Percentiles rank a stretch among this genome's conserved stretches.
These are phyloP conservation scores for Immersiporthe knoxdaviesiana DNA, from an alignment of 2,329 filamentous ascomycete species.

Conservation along the genomic window DNA sequence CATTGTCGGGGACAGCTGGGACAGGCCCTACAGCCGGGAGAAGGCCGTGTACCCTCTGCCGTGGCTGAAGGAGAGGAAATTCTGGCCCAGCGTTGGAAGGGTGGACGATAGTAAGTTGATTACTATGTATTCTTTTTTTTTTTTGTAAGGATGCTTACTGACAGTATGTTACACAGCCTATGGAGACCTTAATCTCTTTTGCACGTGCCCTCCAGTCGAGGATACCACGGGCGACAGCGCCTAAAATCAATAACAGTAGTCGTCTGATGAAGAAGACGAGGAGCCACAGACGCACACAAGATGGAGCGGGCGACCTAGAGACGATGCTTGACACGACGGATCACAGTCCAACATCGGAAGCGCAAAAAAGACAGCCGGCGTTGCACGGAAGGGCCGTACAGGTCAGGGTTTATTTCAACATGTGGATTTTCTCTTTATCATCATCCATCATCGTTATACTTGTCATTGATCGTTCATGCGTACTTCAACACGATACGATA, in stretches of 20 bases:
- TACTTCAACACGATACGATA: constrained; percentile 19
- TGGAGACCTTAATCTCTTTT: constrained; percentile 91
- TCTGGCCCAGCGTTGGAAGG: constrained; percentile 88
- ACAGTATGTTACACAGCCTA: constrained; percentile 65
- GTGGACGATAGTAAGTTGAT: constrained; percentile 78
- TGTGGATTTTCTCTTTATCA: not conserved
- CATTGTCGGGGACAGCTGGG: constrained; percentile 76
- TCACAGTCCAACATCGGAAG: not conserved
- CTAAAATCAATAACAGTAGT: not conserved
- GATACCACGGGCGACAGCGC: constrained; percentile 48
- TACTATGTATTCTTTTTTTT: not conserved
- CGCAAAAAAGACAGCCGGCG: not conserved
- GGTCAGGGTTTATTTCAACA: constrained; percentile 8
- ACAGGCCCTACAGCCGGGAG: constrained; percentile 78
- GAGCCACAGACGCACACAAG: not conserved
- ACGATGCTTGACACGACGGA: not conserved
- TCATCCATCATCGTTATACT: not conserved
- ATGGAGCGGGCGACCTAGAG: not conserved
- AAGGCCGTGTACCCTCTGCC: constrained; percentile 84
- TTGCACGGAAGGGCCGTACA: not conserved
- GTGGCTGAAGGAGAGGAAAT: constrained; percentile 92
- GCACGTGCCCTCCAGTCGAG: constrained; percentile 87
- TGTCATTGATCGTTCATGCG: not conserved
- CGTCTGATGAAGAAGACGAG: not conserved
- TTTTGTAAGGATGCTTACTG: constrained; percentile 22